Evolutionary conservation across 2,329 filamentous ascomycete species (phyloP).

Genomic region (Botryotinia globosa): DNA sequence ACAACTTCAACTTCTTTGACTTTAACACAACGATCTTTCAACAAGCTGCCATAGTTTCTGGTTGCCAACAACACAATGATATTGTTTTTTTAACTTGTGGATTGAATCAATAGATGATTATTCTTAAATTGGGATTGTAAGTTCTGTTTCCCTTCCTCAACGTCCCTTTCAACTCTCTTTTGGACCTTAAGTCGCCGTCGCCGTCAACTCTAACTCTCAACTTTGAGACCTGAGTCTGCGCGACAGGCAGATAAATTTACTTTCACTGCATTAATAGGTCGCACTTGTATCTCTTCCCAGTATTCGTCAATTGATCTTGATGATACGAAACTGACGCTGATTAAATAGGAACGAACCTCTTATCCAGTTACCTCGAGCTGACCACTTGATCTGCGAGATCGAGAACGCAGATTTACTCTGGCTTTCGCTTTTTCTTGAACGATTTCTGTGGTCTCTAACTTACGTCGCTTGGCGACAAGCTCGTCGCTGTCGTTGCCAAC

Average conservation of each 20-base stretch:
- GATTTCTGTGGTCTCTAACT: too few relatives aligned
- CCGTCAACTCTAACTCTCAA: neutral
- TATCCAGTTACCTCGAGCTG: neutral
- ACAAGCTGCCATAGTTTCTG: neutral
- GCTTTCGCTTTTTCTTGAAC: neutral
- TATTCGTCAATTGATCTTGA: neutral
- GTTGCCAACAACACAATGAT: neutral
- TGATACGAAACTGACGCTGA: neutral
- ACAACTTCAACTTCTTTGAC: neutral
- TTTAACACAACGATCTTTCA: neutral
- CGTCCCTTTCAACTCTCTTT: neutral
- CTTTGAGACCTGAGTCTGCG: neutral
- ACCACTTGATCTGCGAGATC: neutral
- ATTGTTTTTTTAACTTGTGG: neutral
- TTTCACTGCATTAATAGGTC: neutral
- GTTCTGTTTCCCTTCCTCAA: neutral
- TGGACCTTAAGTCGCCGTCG: neutral
- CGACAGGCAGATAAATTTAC: neutral
- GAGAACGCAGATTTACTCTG: neutral
- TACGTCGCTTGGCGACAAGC: neutral
- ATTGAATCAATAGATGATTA: neutral
- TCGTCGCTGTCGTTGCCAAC: neutral
- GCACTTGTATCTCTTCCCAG: neutral
- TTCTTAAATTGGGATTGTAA: neutral
- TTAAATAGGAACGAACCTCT: neutral